Evolutionary conservation across 129 eudicot species (phyloP).

Genomic region (Escallonia herrerae): DNA sequence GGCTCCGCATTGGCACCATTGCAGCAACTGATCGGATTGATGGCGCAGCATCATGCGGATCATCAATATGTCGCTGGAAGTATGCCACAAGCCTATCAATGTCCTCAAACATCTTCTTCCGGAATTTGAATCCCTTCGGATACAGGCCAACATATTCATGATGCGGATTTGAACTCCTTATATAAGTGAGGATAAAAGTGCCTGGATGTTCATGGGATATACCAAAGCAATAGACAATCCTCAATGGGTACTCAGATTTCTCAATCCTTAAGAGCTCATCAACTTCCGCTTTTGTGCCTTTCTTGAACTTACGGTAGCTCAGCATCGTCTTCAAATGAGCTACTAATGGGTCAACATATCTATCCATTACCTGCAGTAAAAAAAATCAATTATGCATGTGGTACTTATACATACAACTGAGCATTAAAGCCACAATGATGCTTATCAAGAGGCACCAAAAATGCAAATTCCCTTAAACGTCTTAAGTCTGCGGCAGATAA

Average conservation of each 20-base stretch:
- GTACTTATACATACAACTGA: neutral
- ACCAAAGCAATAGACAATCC: conserved; percentile 88
- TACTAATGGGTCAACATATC: conserved; percentile 93
- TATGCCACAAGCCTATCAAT: conserved; percentile 77
- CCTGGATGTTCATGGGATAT: conserved; percentile 98
- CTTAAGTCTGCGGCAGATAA: too few relatives aligned
- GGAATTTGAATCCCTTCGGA: conserved; percentile 92
- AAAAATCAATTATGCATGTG: neutral
- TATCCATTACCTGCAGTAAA: conserved; percentile 73
- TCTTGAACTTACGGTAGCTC: conserved; percentile 71
- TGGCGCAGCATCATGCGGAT: conserved; percentile 61
- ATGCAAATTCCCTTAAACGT: too few relatives aligned
- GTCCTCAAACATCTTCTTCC: conserved; percentile 83
- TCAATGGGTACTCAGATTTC: conserved; percentile 72
- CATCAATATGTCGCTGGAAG: conserved; percentile 87
- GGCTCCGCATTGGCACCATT: conserved; percentile 82
- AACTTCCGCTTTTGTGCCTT: conserved; percentile 83
- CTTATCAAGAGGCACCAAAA: too few relatives aligned
- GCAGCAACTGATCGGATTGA: conserved; percentile 91
- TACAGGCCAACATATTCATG: conserved; percentile 87
- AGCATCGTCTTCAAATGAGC: conserved; percentile 77
- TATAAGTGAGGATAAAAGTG: conserved; percentile 73
- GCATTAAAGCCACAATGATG: too few relatives aligned
- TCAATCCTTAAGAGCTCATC: conserved; percentile 75
- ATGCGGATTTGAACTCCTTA: conserved; percentile 86